A percentile compares a stretch with the other conserved stretches of the same genome.
Evolutionary conservation across 208 protist genomes (phyloP).

Genomic region (Trypanosoma rangeli): DNA sequence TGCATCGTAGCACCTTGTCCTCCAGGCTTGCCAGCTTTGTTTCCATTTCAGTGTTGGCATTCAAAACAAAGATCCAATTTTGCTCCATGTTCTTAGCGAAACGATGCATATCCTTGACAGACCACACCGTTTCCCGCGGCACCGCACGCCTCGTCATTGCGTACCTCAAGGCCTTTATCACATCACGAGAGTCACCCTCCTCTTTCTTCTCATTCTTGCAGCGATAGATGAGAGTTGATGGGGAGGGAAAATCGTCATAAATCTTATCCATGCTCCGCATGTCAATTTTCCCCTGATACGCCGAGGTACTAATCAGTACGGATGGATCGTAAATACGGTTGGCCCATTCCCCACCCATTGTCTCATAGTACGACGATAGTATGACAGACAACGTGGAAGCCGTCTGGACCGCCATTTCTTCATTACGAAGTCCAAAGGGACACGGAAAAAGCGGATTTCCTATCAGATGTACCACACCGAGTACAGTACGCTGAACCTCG

Average conservation of each 20-base stretch:
- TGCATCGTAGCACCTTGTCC: slow-evolving; percentile 42
- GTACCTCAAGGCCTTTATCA: slow-evolving; percentile 49
- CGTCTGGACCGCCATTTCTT: slow-evolving; percentile 70
- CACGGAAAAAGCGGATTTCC: slow-evolving; percentile 69
- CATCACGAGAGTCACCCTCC: slow-evolving; percentile 66
- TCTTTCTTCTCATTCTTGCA: slow-evolving; percentile 49
- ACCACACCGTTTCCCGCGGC: slow-evolving; percentile 43
- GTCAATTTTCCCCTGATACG: slow-evolving; percentile 70
- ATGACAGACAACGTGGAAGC: slow-evolving; percentile 72
- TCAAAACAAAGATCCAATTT: slow-evolving; percentile 73
- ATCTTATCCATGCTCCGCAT: slow-evolving; percentile 72
- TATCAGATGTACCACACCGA: slow-evolving; percentile 84
- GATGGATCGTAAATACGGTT: slow-evolving; percentile 85
- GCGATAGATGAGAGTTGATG: slow-evolving; percentile 71
- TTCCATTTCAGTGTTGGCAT: slow-evolving; percentile 67
- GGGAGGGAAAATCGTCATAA: slow-evolving; percentile 76
- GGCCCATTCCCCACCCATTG: slow-evolving; percentile 83
- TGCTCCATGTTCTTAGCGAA: slow-evolving; percentile 72
- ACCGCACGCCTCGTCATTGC: slow-evolving; percentile 44
- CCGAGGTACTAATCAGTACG: slow-evolving; percentile 48
- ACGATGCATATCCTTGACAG: slow-evolving; percentile 64
- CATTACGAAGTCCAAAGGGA: slow-evolving; percentile 82
- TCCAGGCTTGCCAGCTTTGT: slow-evolving; percentile 48
- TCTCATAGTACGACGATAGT: slow-evolving; percentile 79
- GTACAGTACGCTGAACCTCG: slow-evolving; percentile 27